Percentiles rank a stretch among this genome's conserved stretches.
These are phyloP conservation scores for Phlyctochytrium planicorne DNA, from an alignment of 192 early-diverging fungal genomes.

Conservation along the genomic window DNA sequence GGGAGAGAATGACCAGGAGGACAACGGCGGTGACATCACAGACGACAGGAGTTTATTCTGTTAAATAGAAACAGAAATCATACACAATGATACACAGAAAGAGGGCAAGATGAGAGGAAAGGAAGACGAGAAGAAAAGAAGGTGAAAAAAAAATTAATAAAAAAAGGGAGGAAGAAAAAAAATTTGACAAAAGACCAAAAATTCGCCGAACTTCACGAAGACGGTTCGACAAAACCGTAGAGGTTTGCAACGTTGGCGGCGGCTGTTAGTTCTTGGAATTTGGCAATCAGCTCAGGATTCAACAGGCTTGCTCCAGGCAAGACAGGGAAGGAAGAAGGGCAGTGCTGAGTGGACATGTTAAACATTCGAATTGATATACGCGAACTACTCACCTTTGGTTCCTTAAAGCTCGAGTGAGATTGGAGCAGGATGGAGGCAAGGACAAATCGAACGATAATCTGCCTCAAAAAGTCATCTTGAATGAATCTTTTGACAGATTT, in stretches of 20 bases:
- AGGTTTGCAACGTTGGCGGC: slow-evolving; percentile 28
- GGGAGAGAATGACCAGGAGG: too few species aligned
- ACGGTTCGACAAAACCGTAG: too few species aligned
- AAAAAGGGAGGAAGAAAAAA: too few species aligned
- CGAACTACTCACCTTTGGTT: slow-evolving; percentile 47
- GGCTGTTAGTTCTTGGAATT: slow-evolving; percentile 49
- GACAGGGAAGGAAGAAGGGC: slow-evolving; percentile 63
- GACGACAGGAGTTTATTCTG: too few species aligned
- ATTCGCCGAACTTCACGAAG: too few species aligned
- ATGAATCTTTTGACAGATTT: slow-evolving; percentile 71
- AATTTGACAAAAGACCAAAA: too few species aligned
- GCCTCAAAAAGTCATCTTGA: slow-evolving; percentile 88
- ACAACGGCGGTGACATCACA: too few species aligned
- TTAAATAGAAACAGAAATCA: too few species aligned
- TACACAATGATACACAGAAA: too few species aligned
- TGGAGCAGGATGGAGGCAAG: slow-evolving; percentile 68
- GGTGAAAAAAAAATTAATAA: too few species aligned
- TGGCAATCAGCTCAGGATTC: slow-evolving; percentile 59
- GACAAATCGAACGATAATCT: slow-evolving; percentile 84
- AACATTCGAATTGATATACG: not conserved
- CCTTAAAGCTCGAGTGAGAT: slow-evolving; percentile 63
- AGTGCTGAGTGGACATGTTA: slow-evolving; percentile 56
- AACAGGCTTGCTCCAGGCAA: slow-evolving; percentile 58
- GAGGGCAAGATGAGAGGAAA: too few species aligned
- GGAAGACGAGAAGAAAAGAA: slow-evolving; percentile 3